Base-by-base conservation (phyloP, 163 green algal species). In the Trebouxia gelatinosa region DNA sequence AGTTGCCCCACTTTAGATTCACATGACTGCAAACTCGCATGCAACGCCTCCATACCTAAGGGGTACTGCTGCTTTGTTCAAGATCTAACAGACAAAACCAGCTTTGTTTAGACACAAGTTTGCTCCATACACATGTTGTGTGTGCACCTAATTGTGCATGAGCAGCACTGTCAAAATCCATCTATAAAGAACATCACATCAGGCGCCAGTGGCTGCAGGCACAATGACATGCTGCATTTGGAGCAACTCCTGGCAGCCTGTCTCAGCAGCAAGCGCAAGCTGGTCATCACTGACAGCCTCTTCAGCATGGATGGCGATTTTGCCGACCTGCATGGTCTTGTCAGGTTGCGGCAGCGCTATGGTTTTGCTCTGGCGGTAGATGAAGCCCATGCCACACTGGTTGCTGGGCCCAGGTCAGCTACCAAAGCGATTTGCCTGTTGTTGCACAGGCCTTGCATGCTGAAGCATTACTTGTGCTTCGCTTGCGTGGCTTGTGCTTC, bases 241-340 rank as follows among this genome's bases (percentile, higher is more conserved):
- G 89, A 96, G 70, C 7, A 80, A 39, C 80, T 94, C 66, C 86
- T 95, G 70, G 6, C 48, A n/a, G 51, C 31, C 5, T 68, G 48
- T 21, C 54, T 39, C n/a, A 28, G 78, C 57, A 66, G 59, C 50
- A 38, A 66, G 2, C 85, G 90, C 5, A 87, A 85, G 46, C 46
- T 98, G 40, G 92, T 99, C 21, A 79, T 98, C 11, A 97, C 93
- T 2, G 95, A 98, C 85, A 88, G 81, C 66, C 80, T 99, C 3
- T 99, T 99, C 84, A 93, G 81, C 78, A 99, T 99, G 95, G 95
- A 99, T 77, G 96, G 96, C 0, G 95, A 98, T 85, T 97, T 97
- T 86, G 96, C 95, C 37, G 87, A 97, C 78, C 74, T 99, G 28
- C 68, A 84, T 71, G 90, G 76, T 3, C 84, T 99, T 11, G 89